Evolutionary conservation across 106 monocot species (phyloP), one percentile per base, ranked within the genome.

Genomic region (Gastrodia elata): DNA sequence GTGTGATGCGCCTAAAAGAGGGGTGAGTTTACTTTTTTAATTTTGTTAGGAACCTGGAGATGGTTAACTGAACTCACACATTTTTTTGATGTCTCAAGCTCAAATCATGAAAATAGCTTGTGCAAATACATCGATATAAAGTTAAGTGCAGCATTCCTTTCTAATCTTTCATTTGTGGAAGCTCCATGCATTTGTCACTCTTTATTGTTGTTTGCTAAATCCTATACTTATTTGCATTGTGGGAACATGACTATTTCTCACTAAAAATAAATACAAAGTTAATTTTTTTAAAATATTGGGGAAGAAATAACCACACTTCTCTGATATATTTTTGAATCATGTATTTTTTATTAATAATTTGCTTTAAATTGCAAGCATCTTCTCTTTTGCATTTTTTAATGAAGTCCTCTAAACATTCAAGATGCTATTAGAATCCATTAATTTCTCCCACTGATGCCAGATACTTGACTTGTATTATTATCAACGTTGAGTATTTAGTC

Each of bases 1-100:
- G 82, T 38, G 70, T 80, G 48, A 86, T 86, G 86, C 86, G 80
- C 59, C 42, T 86, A 39, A 86, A 86, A 80, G 86, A 86, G 70
- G 86, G 86, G 86, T 86, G 83, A 73, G 13, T n/a, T 68, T 30
- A 10, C 61, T 5, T 61, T 44, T 61, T 61, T 61, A 15, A 2
- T 61, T 32, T 61, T 27, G 22, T 61, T 22, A 59, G 32, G 30
- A 27, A 32, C 27, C 27, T 61, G 52, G 52, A 18, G 22, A 14
- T 52, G 22, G 52, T 52, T 52, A 52, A 44, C 6, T 22, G 18
- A 22, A 1, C 52, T 9, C 22, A 14, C 27, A 32, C 6, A 2
- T 28, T 27, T 61, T 61, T 61, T 61, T 0, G 14, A 59, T 7
- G 27, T 59, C 10, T 59, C 8, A 59, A 59, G 2, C 20, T 28